A percentile compares a stretch with the other conserved stretches of the same genome.
These are phyloP conservation scores for Clarkia xantiana DNA, from an alignment of 345 rosid species.

Conservation along the genomic window DNA sequence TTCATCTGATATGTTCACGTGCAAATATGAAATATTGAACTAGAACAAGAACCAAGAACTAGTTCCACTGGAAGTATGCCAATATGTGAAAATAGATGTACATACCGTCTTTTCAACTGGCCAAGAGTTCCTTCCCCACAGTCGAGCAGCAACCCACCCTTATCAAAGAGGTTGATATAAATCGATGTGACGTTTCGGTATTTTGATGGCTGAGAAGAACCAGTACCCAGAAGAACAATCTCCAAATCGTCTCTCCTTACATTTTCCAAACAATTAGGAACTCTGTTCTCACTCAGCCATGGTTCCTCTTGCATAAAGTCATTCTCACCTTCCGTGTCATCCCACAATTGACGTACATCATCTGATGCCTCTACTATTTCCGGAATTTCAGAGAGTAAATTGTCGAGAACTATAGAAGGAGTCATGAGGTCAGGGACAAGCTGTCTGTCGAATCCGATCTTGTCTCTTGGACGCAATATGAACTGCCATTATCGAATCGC, in stretches of 20 bases:
- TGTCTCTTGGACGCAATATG: constrained; percentile 75
- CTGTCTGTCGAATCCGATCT: constrained; percentile 66
- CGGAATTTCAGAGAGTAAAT: constrained; percentile 57
- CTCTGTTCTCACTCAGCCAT: constrained; percentile 40
- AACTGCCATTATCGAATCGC: constrained; percentile 30
- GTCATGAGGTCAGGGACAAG: constrained; percentile 33
- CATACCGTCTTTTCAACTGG: constrained; percentile 80
- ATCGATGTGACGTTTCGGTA: constrained; percentile 77
- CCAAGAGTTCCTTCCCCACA: constrained; percentile 97
- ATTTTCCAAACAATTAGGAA: constrained; percentile 64
- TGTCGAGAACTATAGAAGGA: constrained; percentile 38
- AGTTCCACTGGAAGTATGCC: no score
- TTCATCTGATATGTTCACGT: no score
- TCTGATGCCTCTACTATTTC: constrained; percentile 51
- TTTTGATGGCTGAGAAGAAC: constrained; percentile 97
- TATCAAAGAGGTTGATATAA: constrained; percentile 56
- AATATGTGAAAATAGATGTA: no score
- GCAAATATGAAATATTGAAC: no score
- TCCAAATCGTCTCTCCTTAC: constrained; percentile 73
- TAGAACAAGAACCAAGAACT: no score
- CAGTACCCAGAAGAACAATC: constrained; percentile 86
- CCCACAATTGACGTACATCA: constrained; percentile 42
- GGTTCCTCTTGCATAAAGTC: constrained; percentile 32
- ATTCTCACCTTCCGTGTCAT: constrained; percentile 13
- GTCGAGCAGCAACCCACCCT: constrained; percentile 71